Conservation (phyloP, 129 eudicot genomes). For the Lactuca sativa region DNA sequence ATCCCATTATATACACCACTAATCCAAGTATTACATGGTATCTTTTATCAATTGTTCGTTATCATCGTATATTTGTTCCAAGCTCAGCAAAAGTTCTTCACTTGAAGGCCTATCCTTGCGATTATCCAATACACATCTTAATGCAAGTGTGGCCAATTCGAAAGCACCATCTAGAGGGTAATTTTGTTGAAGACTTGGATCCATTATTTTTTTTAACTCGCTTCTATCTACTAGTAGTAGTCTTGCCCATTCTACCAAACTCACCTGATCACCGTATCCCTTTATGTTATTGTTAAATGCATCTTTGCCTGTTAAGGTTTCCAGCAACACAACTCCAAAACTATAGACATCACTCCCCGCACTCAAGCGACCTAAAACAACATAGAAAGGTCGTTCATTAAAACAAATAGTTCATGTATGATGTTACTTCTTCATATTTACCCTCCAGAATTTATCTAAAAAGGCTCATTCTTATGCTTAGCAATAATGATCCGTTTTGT, state of each 20-base stretch:
- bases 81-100: constrained; percentile 29
- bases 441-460: too few relatives aligned
- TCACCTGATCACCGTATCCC: background rate
- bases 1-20: too few relatives aligned
- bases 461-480: too few relatives aligned
- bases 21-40: too few relatives aligned
- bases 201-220: constrained; percentile 21
- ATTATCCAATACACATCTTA: constrained; percentile 8
- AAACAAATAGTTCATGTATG: too few relatives aligned
- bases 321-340: constrained; percentile 42
- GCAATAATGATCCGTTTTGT: too few relatives aligned
- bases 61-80: constrained; percentile 15
- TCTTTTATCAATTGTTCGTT: too few relatives aligned
- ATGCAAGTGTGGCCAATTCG: constrained; percentile 1
- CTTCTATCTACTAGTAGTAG: background rate
- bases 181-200: constrained; percentile 11
- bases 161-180: constrained; percentile 15
- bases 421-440: too few relatives aligned
- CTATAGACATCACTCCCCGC: constrained; percentile 35
- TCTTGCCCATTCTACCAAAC: constrained; percentile 16
- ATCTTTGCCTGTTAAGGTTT: constrained; percentile 29
- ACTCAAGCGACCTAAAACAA: constrained; percentile 19
- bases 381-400: too few relatives aligned
- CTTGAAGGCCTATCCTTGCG: background rate
- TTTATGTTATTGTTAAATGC: background rate